These are phyloP conservation scores for Setaria viridis DNA, from an alignment of 202 grass and related monocot species.

Conservation along the genomic window DNA sequence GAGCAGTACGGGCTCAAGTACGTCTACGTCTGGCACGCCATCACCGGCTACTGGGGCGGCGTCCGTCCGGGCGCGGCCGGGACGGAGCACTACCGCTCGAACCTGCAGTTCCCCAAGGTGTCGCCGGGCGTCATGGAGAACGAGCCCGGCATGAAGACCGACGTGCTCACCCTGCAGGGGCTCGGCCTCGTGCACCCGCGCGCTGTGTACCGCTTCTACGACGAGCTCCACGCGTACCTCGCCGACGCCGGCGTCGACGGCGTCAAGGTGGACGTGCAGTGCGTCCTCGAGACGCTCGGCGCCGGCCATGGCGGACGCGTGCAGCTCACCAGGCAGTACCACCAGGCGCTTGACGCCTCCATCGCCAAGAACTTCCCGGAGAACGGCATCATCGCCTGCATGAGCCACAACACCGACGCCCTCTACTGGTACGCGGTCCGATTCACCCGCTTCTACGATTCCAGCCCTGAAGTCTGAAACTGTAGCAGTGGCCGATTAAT, in stretches of 20 bases:
- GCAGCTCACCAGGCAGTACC: constrained; percentile 71
- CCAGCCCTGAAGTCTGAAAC: neutral
- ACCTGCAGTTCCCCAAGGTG: constrained; percentile 74
- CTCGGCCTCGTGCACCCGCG: constrained; percentile 82
- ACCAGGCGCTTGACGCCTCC: constrained; percentile 85
- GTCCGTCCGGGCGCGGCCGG: constrained; percentile 58
- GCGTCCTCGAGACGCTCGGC: constrained; percentile 84
- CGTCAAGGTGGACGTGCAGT: constrained; percentile 95
- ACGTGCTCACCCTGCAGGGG: constrained; percentile 81
- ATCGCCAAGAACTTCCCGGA: constrained; percentile 81
- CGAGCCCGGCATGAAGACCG: constrained; percentile 79
- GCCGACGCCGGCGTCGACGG: constrained; percentile 79
- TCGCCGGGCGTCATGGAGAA: constrained; percentile 78
- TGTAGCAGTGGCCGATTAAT: neutral
- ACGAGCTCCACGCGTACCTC: constrained; percentile 87
- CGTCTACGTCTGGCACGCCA: constrained; percentile 93
- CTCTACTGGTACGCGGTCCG: constrained; percentile 64
- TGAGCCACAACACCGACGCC: constrained; percentile 94
- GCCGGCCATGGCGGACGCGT: constrained; percentile 77
- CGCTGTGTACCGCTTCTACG: constrained; percentile 93
- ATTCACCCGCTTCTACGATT: neutral
- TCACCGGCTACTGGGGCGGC: constrained; percentile 97
- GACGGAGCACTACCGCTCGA: constrained; percentile 73
- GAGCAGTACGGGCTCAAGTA: constrained; percentile 86
- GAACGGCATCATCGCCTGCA: constrained; percentile 96